Evolutionary conservation across 805 yeast genomes (phyloP).

Genomic region (Wickerhamomyces rabaulensis): DNA sequence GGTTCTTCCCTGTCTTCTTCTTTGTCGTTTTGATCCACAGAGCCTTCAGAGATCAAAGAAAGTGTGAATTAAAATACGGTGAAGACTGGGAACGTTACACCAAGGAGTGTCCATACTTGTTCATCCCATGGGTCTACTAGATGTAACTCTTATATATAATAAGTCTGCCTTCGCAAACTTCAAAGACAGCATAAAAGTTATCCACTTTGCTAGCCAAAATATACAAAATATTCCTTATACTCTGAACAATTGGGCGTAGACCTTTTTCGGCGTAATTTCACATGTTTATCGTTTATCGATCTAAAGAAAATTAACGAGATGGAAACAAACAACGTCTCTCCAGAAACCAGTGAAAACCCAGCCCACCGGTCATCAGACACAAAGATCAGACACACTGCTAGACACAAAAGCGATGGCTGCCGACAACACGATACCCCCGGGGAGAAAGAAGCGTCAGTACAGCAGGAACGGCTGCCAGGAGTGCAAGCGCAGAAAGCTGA

Average conservation of each 20-base stretch:
- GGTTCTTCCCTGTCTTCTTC: slow-evolving; percentile 94
- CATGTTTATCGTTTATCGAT: too few relatives aligned
- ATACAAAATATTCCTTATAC: too few relatives aligned
- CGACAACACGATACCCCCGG: neutral
- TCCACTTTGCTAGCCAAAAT: too few relatives aligned
- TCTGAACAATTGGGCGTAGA: too few relatives aligned
- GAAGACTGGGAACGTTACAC: slow-evolving; percentile 87
- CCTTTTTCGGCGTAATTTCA: too few relatives aligned
- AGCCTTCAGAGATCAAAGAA: slow-evolving; percentile 79
- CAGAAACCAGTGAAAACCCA: too few relatives aligned
- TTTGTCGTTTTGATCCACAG: slow-evolving; percentile 83
- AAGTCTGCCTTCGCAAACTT: too few relatives aligned
- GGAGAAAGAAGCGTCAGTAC: slow-evolving; percentile 33
- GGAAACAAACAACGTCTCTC: too few relatives aligned
- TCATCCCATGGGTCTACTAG: slow-evolving; percentile 81
- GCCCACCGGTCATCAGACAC: too few relatives aligned
- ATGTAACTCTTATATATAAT: neutral
- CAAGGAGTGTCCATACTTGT: slow-evolving; percentile 84
- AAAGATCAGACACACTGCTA: too few relatives aligned
- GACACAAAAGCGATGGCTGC: neutral
- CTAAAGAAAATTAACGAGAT: too few relatives aligned
- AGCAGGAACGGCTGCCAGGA: slow-evolving; percentile 41
- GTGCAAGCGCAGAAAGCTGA: slow-evolving; percentile 39
- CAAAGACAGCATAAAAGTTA: too few relatives aligned
- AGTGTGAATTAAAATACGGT: slow-evolving; percentile 86